Percentiles rank a stretch among this genome's conserved stretches.
Evolutionary conservation across 345 rosid genomes (phyloP).

Genomic region (Hibiscus mutabilis): DNA sequence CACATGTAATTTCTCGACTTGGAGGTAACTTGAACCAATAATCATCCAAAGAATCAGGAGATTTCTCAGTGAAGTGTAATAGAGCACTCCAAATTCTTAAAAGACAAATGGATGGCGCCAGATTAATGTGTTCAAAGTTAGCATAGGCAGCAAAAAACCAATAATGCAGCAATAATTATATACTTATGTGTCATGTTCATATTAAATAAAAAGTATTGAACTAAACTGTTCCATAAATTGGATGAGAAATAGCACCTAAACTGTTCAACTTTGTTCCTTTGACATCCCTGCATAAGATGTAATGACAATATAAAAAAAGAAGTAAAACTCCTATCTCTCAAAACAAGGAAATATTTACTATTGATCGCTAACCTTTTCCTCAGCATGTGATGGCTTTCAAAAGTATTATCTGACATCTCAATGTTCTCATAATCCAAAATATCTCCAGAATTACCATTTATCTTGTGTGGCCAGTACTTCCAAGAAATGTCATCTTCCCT

Average conservation of each 20-base stretch:
- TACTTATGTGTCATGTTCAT: background rate
- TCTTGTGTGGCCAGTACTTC: slow-evolving; percentile 30
- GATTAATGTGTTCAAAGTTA: background rate
- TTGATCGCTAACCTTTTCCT: slow-evolving; percentile 43
- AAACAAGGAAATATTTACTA: slow-evolving; percentile 11
- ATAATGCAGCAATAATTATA: background rate
- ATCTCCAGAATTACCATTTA: slow-evolving; percentile 25
- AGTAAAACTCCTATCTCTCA: background rate
- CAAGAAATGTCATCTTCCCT: slow-evolving; percentile 25
- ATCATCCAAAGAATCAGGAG: background rate
- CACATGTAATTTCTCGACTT: background rate
- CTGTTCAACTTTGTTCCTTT: slow-evolving; percentile 32
- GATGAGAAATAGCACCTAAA: slow-evolving; percentile 35
- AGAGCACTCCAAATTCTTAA: background rate
- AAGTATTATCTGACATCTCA: slow-evolving; percentile 31
- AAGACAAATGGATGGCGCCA: background rate
- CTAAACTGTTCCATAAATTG: background rate
- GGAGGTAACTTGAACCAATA: background rate
- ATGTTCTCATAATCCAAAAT: slow-evolving; percentile 25
- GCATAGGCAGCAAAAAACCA: too few relatives aligned
- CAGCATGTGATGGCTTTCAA: slow-evolving; percentile 23
- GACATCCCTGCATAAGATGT: slow-evolving; percentile 34
- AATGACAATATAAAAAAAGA: slow-evolving; percentile 12
- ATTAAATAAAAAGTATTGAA: background rate
- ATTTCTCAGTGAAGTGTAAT: background rate